A percentile compares a stretch with the other conserved stretches of the same genome.
Evolutionary conservation across 805 yeast genomes (phyloP).

Genomic region (Hanseniaspora mollemarum): DNA sequence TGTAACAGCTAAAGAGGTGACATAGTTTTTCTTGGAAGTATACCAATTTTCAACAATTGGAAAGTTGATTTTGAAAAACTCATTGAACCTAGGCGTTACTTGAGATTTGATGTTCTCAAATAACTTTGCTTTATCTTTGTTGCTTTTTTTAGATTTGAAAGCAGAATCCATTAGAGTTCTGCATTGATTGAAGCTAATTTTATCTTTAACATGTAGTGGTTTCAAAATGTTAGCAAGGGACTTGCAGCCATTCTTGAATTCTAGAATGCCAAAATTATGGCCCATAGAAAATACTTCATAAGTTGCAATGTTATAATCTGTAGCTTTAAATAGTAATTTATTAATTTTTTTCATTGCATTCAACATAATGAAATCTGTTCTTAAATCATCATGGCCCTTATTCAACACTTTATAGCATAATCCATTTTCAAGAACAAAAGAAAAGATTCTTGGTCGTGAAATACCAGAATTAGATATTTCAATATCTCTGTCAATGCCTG

Average conservation of each 20-base stretch:
- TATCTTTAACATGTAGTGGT: slow-evolving; percentile 50
- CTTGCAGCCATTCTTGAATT: slow-evolving; percentile 68
- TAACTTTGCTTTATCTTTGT: slow-evolving; percentile 34
- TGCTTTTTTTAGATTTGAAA: slow-evolving; percentile 35
- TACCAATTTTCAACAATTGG: slow-evolving; percentile 66
- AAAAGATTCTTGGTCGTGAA: slow-evolving; percentile 74
- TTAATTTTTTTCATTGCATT: slow-evolving; percentile 89
- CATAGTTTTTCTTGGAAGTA: slow-evolving; percentile 47
- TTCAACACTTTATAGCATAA: slow-evolving; percentile 45
- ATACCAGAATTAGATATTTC: slow-evolving; percentile 70
- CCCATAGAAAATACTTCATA: slow-evolving; percentile 87
- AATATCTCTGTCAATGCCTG: slow-evolving; percentile 28
- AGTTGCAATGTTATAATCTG: slow-evolving; percentile 56
- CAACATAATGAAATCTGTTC: slow-evolving; percentile 96
- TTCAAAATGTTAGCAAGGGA: slow-evolving; percentile 59
- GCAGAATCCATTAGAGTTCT: slow-evolving; percentile 50
- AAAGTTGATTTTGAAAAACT: slow-evolving; percentile 60
- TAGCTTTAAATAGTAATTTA: slow-evolving; percentile 43
- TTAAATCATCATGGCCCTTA: slow-evolving; percentile 78
- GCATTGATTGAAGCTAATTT: slow-evolving; percentile 44
- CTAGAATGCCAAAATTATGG: slow-evolving; percentile 76
- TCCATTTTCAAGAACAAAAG: slow-evolving; percentile 49
- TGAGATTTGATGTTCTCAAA: slow-evolving; percentile 40
- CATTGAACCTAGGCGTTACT: slow-evolving; percentile 56
- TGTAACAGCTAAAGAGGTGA: slow-evolving; percentile 68